phyloP scores from a whole-genome alignment of 2,329 filamentous ascomycete species.

The Boeremia exigua region DNA sequence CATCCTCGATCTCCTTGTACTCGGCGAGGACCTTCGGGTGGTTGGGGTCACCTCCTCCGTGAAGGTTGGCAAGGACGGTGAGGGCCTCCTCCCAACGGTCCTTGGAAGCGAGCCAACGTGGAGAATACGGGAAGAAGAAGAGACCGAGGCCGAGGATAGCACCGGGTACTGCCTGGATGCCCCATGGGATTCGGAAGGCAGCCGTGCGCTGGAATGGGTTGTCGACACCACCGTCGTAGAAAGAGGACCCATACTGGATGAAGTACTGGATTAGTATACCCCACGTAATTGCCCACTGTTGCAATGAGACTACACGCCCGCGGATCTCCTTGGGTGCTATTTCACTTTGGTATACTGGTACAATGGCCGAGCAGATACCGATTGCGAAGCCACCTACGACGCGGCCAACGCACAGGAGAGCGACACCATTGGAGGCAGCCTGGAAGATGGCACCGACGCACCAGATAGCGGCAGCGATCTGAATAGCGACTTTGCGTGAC shows the following conservation, averaged over 20 bases:
- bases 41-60: slow-evolving; percentile 62
- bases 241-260: slow-evolving; percentile 68
- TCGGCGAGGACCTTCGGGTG: slow-evolving; percentile 68
- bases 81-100: slow-evolving; percentile 73
- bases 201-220: slow-evolving; percentile 52
- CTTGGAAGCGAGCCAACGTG: slow-evolving; percentile 72
- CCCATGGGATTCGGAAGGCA: slow-evolving; percentile 53
- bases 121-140: slow-evolving; percentile 58
- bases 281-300: slow-evolving; percentile 77
- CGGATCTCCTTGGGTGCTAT: slow-evolving; percentile 61
- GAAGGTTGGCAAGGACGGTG: slow-evolving; percentile 59
- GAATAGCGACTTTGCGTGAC: slow-evolving; percentile 53
- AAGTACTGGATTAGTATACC: slow-evolving; percentile 72
- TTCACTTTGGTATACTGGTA: slow-evolving; percentile 92
- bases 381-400: slow-evolving; percentile 86
- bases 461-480: slow-evolving; percentile 54
- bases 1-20: slow-evolving; percentile 66
- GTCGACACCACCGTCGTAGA: slow-evolving; percentile 55
- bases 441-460: slow-evolving; percentile 54
- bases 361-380: slow-evolving; percentile 87
- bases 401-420: slow-evolving; percentile 59
- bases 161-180: slow-evolving; percentile 51
- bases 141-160: slow-evolving; percentile 48
- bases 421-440: slow-evolving; percentile 47
- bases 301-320: slow-evolving; percentile 67